Evolutionary conservation across 2,329 filamentous ascomycete genomes (phyloP), one percentile per base, ranked within the genome.

Genomic region (Cadophora gregata): DNA sequence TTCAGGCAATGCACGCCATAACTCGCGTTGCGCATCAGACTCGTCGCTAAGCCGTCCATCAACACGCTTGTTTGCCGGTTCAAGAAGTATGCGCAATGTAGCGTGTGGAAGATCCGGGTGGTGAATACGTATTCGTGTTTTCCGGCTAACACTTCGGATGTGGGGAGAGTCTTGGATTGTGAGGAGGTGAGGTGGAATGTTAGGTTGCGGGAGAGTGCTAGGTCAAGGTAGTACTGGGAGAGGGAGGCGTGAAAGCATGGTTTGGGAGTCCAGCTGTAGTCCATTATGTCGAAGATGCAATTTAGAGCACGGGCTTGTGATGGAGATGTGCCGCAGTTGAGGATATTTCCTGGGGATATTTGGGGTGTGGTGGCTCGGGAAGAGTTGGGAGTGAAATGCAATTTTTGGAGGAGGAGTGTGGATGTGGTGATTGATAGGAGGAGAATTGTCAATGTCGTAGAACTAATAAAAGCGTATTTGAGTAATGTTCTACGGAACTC

Each of bases 1-100:
- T 55, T 10, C 50, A 55, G 24, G 9, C 50, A 55, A 55, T 55
- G 50, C 25, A 55, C 12, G 7, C 25, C 25, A 55, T 55, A 55
- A 55, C 25, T 55, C 19, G 25, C 29, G 12, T 55, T 55, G 2
- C 50, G 12, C 50, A 55, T 55, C 50, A 55, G 21, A 55, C 50
- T 55, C 19, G 50, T 55, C 21, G 21, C 50, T 16, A 55, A 16
- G 5, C 50, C 50, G 9, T 55, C 50, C 25, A 55, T 24, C 29
- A 55, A 8, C 19, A 21, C 19, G 19, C n/a, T n/a, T 10, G 42
- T 47, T n/a, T 47, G 19, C 14, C 42, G 42, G 21, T 47, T 19
- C 42, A 47, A 12, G 10, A 21, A 47, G 42, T 47, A 47, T 21
- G 19, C 19, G n/a, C 42, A 47, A n/a, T 47, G 42, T 12, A 21